Percentiles rank a stretch among this genome's conserved stretches.
Conservation (phyloP, 2,329 filamentous ascomycete genomes). For the Colletotrichum chrysophilum region DNA sequence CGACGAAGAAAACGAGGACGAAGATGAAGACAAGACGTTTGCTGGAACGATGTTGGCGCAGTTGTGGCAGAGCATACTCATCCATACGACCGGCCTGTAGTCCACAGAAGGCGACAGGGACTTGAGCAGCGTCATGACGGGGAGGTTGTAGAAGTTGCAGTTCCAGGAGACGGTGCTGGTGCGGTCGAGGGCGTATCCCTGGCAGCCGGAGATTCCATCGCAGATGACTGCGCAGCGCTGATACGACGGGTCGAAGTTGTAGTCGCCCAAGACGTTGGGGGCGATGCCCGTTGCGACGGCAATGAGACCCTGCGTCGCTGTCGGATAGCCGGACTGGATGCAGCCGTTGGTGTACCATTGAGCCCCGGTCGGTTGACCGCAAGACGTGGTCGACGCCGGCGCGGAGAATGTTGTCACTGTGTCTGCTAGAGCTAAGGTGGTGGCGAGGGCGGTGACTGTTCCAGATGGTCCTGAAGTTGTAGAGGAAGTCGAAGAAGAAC, state of each 20-base stretch:
- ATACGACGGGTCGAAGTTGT: constrained; percentile 2
- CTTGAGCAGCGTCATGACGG: not conserved
- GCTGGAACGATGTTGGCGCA: not conserved
- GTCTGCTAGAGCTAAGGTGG: not conserved
- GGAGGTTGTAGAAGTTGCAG: not conserved
- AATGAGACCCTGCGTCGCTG: not conserved
- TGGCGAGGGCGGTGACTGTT: not conserved
- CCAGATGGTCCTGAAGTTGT: not conserved
- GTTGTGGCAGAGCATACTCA: not conserved
- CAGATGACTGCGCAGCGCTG: constrained; percentile 2
- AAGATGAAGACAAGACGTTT: not conserved
- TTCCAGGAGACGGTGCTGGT: not conserved
- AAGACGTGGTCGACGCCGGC: not conserved
- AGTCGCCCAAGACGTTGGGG: not conserved
- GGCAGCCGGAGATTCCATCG: not conserved
- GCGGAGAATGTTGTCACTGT: not conserved
- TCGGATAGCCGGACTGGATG: not conserved
- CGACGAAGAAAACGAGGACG: not conserved
- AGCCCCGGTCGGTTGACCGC: not conserved
- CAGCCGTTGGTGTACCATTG: constrained; percentile 8
- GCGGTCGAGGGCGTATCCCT: constrained; percentile 6
- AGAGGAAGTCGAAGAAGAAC: not conserved
- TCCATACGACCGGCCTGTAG: not conserved
- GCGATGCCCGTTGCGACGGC: constrained; percentile 2
- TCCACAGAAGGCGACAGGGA: not conserved